Evolutionary conservation across 1,284 basidiomycete species (phyloP), one percentile per base, ranked within the genome.

Genomic region (Sporisorium sorghi): DNA sequence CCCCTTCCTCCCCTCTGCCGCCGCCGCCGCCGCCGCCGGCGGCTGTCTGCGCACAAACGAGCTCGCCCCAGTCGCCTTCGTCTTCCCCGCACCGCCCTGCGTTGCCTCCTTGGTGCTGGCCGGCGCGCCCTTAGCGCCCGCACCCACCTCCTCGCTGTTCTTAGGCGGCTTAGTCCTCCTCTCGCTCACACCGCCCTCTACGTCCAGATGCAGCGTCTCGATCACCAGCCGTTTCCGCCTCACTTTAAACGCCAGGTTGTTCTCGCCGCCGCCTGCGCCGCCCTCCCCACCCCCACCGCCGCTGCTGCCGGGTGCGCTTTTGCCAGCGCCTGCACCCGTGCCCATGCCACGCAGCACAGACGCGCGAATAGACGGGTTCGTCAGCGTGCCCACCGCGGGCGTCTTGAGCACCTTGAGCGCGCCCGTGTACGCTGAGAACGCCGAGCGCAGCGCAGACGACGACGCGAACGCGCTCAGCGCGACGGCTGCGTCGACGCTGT

Each of bases 241-340:
- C 78, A 94, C 92, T 84, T 91, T 93, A 88, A 98, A 99, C 7
- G 92, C 94, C 17, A 99, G 88, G 79, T 98, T 97, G 85, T 98
- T 97, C 85, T 97, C 87, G 30, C 83, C 79, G 3, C 81, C 83
- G 0, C 87, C 87, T 15, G 86, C 94, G 15, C 93, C 92, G 15
- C 80, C 70, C 23, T 59, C 62, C 6, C 60, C 86, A 3, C 61
- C 61, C n/a, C 37, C 37, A 19, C 37, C 37, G 7, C 14, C 8
- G 4, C 35, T 37, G 17, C 35, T 17, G 17, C 35, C 17, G 35
- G 35, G 5, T 15, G 48, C 44, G 3, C n/a, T 53, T 10, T 59
- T 46, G 6, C 28, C 53, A 19, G 39, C 51, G 5, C 52, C 47
- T 3, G 59, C 54, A 3, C 77, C 75, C 1, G 76, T 63, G 2